Evolutionary conservation across 2,329 filamentous ascomycete species (phyloP), one percentile per base, ranked within the genome.

Genomic region (Leptographium flavum): DNA sequence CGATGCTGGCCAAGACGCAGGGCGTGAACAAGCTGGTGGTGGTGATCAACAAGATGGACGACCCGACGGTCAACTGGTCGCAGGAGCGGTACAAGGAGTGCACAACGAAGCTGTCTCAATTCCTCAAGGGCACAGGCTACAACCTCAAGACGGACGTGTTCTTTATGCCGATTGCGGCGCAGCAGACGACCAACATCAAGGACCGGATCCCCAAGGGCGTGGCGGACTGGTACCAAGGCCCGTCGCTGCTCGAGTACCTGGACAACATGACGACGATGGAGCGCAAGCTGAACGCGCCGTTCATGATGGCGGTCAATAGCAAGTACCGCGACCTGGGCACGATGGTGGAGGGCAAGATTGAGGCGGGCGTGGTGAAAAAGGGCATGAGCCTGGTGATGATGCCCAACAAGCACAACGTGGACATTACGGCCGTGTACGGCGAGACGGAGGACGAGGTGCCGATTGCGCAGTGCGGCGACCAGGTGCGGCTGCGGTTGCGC

Each of bases 11-110:
- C 54, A 94, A 96, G 69, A 98, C 93, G 1, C 90, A 94, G 61
- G 92, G 92, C 65, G 92, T 98, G 49, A 94, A 94, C 73, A 95
- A 95, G 68, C 74, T 98, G 46, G 73, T 96, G 39, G 81, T 98
- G 27, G 92, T 76, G 44, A 88, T 95, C 61, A 98, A 98, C 77
- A 98, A 98, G 74, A 98, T 98, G 93, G 92, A 98, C 60, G 92
- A 98, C 60, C 71, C 82, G 11, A 98, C 92, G 3, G 93, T 98
- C 43, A 78, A 94, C 58, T 98, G 93, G 93, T 92, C 84, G 45
- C 79, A 95, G 56, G 84, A 85, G 35, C 81, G 92, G 46, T 98
- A 87, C 69, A 81, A 86, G 58, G 92, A 98, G 66, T 98, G 92
- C 64, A 88, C 80, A 4, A 80, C 80, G 53, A 98, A 96, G 69